A percentile compares a stretch with the other conserved stretches of the same genome.
These are phyloP conservation scores for Hypoxylon sp. DNA, from an alignment of 2,329 filamentous ascomycete species.

Conservation along the genomic window DNA sequence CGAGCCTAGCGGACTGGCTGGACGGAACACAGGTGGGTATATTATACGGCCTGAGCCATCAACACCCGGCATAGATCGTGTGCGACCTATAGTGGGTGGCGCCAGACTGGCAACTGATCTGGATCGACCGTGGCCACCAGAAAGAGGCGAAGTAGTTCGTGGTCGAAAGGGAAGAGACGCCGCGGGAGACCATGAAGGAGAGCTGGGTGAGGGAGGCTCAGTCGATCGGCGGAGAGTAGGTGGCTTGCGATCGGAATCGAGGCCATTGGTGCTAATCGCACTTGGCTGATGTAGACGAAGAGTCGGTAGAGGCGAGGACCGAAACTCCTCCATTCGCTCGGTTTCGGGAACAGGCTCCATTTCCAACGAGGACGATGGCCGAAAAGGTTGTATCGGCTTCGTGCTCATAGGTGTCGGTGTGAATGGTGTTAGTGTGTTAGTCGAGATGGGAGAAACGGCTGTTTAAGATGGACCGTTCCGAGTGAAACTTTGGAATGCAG, in stretches of 20 bases:
- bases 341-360: constrained; percentile 78
- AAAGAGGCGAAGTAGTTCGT: constrained; percentile 71
- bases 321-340: constrained; percentile 75
- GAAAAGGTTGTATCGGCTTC: constrained; percentile 24
- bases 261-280: constrained; percentile 52
- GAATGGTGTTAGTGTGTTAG: constrained; percentile 1
- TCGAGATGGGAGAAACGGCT: constrained; percentile 14
- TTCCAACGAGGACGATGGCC: constrained; percentile 28
- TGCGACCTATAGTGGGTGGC: constrained; percentile 69
- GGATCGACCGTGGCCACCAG: constrained; percentile 67
- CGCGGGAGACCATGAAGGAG: constrained; percentile 62
- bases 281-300: constrained; percentile 61
- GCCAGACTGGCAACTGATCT: constrained; percentile 67
- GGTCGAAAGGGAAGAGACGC: constrained; percentile 67
- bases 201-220: constrained; percentile 67
- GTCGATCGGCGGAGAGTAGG: constrained; percentile 68
- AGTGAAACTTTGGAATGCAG: constrained; percentile 44
- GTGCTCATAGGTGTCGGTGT: constrained; percentile 32
- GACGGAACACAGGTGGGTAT: constrained; percentile 64
- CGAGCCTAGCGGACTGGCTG: constrained; percentile 66
- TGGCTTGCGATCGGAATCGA: constrained; percentile 63
- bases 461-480: constrained; percentile 24
- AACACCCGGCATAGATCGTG: constrained; percentile 73
- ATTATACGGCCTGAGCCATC: constrained; percentile 70
- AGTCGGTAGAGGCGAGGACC: constrained; percentile 66